phyloP scores from a whole-genome alignment of 208 protist genomes.

The Naegleria lovaniensis region DNA sequence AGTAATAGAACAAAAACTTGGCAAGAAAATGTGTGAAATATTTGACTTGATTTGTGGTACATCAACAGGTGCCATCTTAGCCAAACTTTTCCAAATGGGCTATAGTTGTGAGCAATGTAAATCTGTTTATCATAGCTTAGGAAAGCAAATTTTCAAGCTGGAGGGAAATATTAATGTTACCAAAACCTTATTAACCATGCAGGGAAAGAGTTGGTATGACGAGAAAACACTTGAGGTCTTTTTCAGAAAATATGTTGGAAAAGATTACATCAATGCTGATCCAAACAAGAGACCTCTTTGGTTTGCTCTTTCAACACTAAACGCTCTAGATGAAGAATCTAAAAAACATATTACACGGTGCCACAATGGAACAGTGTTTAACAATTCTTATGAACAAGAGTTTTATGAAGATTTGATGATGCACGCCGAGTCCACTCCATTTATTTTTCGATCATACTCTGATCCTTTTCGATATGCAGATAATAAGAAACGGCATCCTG shows the following conservation, averaged over 20 bases:
- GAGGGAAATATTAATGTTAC: not conserved
- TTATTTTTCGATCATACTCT: not conserved
- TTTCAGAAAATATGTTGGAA: not conserved
- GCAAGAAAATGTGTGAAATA: constrained; percentile 28
- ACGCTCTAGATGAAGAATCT: not conserved
- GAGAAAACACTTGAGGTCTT: not conserved
- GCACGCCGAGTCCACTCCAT: not conserved
- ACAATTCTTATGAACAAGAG: not conserved
- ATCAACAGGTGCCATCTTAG: constrained; percentile 27
- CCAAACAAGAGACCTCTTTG: not conserved
- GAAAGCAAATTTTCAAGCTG: not conserved
- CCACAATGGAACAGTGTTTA: not conserved
- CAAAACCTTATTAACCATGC: not conserved
- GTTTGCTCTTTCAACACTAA: not conserved
- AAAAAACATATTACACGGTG: not conserved
- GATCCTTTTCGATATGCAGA: not conserved
- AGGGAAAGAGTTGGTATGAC: not conserved
- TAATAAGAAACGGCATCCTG: not conserved
- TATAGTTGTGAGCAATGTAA: not conserved
- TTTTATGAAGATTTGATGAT: not conserved
- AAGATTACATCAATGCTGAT: not conserved
- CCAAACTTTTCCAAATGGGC: not conserved
- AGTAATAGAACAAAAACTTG: constrained; percentile 28
- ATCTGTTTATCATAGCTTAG: not conserved
- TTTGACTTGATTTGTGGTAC: constrained; percentile 38